These are phyloP conservation scores for Tolypocladium ophioglossoides DNA, from an alignment of 2,329 filamentous ascomycete species.

Conservation along the genomic window DNA sequence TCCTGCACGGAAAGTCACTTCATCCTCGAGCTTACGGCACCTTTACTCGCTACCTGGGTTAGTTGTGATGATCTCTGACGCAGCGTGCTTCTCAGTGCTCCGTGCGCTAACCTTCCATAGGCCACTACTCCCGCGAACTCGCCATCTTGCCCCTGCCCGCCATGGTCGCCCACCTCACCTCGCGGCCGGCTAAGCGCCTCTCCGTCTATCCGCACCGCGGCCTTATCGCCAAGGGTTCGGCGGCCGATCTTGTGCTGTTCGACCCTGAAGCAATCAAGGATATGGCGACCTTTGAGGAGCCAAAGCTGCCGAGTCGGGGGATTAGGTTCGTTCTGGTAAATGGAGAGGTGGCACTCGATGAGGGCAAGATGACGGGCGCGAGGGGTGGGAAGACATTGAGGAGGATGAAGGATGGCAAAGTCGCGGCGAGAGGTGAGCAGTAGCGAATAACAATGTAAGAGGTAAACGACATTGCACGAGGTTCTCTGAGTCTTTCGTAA, in stretches of 20 bases:
- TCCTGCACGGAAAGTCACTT: constrained; percentile 12
- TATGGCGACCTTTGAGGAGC: constrained; percentile 12
- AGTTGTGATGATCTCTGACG: neutral
- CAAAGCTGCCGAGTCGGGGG: constrained; percentile 10
- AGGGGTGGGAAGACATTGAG: constrained; percentile 9
- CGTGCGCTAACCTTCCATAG: constrained; percentile 1
- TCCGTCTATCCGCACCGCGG: constrained; percentile 11
- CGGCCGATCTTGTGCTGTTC: constrained; percentile 12
- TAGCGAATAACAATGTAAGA: neutral
- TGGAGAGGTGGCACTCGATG: constrained; percentile 11
- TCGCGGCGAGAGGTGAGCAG: neutral
- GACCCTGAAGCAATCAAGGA: constrained; percentile 9
- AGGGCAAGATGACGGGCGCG: constrained; percentile 9
- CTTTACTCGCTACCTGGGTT: constrained; percentile 13
- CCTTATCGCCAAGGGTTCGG: constrained; percentile 10
- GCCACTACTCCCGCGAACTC: constrained; percentile 12
- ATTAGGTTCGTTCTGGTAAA: constrained; percentile 12
- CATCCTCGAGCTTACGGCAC: constrained; percentile 14
- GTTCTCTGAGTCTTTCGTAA: neutral
- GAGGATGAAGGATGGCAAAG: constrained; percentile 7
- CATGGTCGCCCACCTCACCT: constrained; percentile 12
- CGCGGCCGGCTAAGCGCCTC: constrained; percentile 12
- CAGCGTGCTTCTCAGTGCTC: neutral
- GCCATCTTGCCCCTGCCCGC: constrained; percentile 9
- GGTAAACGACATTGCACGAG: neutral